Percentiles rank a stretch among this genome's conserved stretches.
These are phyloP conservation scores for Pterocarpus santalinus DNA, from an alignment of 306 rosid genomes.

Conservation along the genomic window DNA sequence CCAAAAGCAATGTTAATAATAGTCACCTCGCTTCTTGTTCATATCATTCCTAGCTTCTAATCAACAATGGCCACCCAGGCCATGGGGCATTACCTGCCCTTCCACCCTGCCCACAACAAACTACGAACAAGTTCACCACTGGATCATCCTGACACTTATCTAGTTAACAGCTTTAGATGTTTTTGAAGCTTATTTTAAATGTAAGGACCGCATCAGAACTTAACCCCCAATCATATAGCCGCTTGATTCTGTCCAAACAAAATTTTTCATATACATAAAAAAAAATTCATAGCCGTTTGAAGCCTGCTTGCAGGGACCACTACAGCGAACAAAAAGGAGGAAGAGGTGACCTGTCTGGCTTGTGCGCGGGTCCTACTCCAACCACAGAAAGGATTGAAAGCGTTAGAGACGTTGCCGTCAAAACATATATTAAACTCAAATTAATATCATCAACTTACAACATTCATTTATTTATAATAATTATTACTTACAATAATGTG, in stretches of 20 bases:
- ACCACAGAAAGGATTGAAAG: conserved; percentile 12
- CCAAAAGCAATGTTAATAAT: not conserved
- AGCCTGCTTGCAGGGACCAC: conserved; percentile 35
- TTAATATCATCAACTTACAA: not conserved
- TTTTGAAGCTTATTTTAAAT: not conserved
- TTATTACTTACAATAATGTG: not conserved
- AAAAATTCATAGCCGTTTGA: conserved; percentile 43
- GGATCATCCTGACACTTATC: conserved; percentile 5
- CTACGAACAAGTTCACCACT: not conserved
- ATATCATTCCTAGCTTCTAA: not conserved
- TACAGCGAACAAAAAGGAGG: not conserved
- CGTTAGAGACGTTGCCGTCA: conserved; percentile 45
- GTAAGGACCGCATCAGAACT: not conserved
- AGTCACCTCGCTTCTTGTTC: not conserved
- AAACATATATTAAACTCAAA: not conserved
- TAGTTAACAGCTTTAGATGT: not conserved
- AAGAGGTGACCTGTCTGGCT: conserved; percentile 19
- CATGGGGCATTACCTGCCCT: conserved; percentile 6
- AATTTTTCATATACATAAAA: not conserved
- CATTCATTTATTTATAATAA: conserved; percentile 1
- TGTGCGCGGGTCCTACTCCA: conserved; percentile 37
- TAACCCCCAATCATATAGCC: not conserved
- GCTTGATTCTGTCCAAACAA: conserved; percentile 1
- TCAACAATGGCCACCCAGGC: not conserved
- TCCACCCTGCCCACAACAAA: not conserved